A percentile compares a stretch with the other conserved stretches of the same genome.
Evolutionary conservation across 2,329 filamentous ascomycete genomes (phyloP).

Genomic region (Paraphaeosphaeria minitans): DNA sequence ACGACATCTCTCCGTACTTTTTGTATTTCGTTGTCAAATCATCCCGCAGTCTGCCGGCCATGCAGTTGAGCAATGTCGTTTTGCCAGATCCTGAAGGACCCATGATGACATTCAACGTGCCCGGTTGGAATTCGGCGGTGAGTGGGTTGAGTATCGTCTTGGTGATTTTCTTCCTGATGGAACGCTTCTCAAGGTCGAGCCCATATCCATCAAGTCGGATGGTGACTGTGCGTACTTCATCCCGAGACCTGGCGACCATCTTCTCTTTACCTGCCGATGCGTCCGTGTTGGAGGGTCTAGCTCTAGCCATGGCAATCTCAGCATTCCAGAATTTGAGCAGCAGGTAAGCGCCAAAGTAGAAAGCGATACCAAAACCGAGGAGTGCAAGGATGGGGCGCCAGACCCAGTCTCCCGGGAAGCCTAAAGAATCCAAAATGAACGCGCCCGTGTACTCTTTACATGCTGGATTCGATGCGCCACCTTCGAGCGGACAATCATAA

Average conservation of each 20-base stretch:
- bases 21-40: conserved; percentile 67
- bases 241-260: conserved; percentile 60
- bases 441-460: conserved; percentile 72
- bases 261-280: conserved; percentile 73
- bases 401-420: conserved; percentile 71
- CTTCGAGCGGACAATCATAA: conserved; percentile 71
- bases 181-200: conserved; percentile 67
- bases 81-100: conserved; percentile 79
- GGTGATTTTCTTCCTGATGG: conserved; percentile 55
- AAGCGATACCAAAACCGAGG: conserved; percentile 66
- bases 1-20: conserved; percentile 66
- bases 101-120: conserved; percentile 77
- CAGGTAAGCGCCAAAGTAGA: conserved; percentile 65
- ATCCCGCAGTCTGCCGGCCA: conserved; percentile 70
- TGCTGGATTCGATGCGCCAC: conserved; percentile 65
- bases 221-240: conserved; percentile 65
- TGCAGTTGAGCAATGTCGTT: conserved; percentile 73
- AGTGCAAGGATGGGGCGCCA: conserved; percentile 68
- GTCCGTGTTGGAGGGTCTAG: conserved; percentile 60
- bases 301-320: conserved; percentile 71
- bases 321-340: conserved; percentile 68
- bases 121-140: conserved; percentile 69
- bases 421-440: conserved; percentile 72
- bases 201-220: conserved; percentile 69
- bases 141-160: conserved; percentile 68